Percentiles rank a stretch among this genome's conserved stretches.
phyloP scores from a whole-genome alignment of 2,329 filamentous ascomycete genomes.

The Colletotrichum caudatum region DNA sequence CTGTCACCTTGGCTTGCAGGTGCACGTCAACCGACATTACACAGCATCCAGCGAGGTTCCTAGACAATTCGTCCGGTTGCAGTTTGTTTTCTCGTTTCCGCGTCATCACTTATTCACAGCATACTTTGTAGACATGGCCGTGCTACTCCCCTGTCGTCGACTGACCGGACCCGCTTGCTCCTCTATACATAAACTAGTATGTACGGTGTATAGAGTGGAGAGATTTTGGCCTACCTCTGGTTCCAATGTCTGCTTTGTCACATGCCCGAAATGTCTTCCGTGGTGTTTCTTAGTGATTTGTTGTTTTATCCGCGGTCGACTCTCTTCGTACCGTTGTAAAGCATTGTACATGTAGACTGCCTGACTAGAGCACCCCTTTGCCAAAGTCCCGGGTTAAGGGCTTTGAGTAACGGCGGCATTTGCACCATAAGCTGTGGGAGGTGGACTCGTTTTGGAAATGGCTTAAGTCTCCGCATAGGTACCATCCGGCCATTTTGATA shows the following conservation, averaged over 20 bases:
- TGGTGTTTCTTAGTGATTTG: neutral
- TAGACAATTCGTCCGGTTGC: neutral
- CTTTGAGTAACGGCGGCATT: neutral
- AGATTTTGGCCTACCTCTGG: constrained; percentile 7
- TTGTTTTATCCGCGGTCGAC: neutral
- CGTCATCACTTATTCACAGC: neutral
- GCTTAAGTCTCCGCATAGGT: neutral
- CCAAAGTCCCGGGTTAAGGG: neutral
- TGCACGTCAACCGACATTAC: neutral
- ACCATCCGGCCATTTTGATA: neutral
- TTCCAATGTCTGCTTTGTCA: constrained; percentile 14
- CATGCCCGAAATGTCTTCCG: neutral
- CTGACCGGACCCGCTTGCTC: constrained; percentile 3
- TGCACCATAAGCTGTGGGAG: neutral
- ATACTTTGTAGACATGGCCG: neutral
- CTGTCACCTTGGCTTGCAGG: neutral
- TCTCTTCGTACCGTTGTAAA: neutral
- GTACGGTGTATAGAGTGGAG: neutral
- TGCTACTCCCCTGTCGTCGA: neutral
- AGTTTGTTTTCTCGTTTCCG: constrained; percentile 4
- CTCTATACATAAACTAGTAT: neutral
- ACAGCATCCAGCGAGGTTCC: neutral
- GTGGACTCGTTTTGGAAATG: neutral
- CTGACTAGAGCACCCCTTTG: neutral
- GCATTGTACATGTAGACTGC: too few relatives aligned